Percentiles rank a stretch among this genome's conserved stretches.
Conservation (phyloP, 352 stramenopile species). For the Phytophthora cryptogea region DNA sequence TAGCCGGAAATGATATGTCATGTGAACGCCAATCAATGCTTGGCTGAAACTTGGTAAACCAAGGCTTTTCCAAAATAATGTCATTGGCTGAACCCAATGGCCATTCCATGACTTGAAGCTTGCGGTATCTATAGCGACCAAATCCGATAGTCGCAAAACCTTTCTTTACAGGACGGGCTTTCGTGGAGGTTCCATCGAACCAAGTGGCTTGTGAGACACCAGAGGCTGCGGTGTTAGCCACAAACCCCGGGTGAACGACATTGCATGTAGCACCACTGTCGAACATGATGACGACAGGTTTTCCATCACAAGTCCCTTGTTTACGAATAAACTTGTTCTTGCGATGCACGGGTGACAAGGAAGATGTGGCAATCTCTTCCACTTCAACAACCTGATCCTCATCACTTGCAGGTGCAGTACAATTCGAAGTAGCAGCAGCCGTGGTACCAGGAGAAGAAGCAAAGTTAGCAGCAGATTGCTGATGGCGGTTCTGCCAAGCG, state of each 20-base stretch:
- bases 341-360: not conserved
- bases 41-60: no score
- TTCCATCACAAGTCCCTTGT: slow-evolving; percentile 14
- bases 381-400: not conserved
- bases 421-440: not conserved
- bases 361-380: not conserved
- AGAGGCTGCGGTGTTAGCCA: not conserved
- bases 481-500: slow-evolving; percentile 5
- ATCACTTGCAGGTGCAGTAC: not conserved
- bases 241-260: slow-evolving; percentile 13
- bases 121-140: not conserved
- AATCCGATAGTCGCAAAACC: not conserved
- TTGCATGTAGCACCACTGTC: slow-evolving; percentile 21
- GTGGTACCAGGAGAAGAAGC: not conserved
- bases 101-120: not conserved
- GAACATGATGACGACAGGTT: slow-evolving; percentile 22
- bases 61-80: no score
- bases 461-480: slow-evolving; percentile 12
- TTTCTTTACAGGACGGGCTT: slow-evolving; percentile 3
- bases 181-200: slow-evolving; percentile 5
- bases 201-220: slow-evolving; percentile 16
- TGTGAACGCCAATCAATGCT: no score
- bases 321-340: slow-evolving; percentile 21
- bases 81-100: not conserved
- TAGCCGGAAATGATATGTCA: no score